These are phyloP conservation scores for Punica granatum DNA, from an alignment of 345 rosid species.

Conservation along the genomic window DNA sequence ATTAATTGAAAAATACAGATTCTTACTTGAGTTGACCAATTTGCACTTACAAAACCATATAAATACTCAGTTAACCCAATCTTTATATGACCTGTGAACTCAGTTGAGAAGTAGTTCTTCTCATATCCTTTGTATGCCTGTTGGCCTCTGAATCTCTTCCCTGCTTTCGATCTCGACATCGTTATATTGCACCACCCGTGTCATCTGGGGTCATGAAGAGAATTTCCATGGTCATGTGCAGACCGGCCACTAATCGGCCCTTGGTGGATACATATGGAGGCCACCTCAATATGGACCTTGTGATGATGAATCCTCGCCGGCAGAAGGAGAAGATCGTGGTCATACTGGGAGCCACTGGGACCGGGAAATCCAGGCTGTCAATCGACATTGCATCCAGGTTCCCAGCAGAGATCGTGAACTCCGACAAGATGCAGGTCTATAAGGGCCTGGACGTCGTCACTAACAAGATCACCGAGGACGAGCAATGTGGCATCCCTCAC, in stretches of 20 bases:
- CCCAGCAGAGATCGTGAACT: conserved; percentile 61
- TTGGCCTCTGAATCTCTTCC: not conserved
- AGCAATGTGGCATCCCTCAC: conserved; percentile 61
- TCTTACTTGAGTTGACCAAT: not conserved
- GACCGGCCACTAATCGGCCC: conserved; percentile 29
- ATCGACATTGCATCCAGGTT: conserved; percentile 59
- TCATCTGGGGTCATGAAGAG: conserved; percentile 11
- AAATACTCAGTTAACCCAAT: not conserved
- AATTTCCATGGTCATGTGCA: conserved; percentile 28
- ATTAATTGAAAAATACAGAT: not conserved
- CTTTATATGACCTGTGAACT: conserved; percentile 1
- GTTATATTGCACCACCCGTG: too few species aligned
- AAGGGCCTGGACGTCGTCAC: conserved; percentile 56
- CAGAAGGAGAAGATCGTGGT: conserved; percentile 59
- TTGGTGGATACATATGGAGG: conserved; percentile 17
- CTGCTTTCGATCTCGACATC: not conserved
- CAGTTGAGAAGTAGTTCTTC: conserved; percentile 2
- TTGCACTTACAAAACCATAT: not conserved
- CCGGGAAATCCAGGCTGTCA: conserved; percentile 81
- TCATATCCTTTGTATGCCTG: not conserved
- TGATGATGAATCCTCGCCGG: conserved; percentile 22
- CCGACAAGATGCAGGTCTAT: conserved; percentile 69
- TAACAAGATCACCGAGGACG: conserved; percentile 53
- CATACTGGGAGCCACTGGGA: conserved; percentile 73
- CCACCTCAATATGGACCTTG: conserved; percentile 21